Base-by-base conservation (phyloP, 1,284 basidiomycete genomes). In the Tylopilus orsonianus region DNA sequence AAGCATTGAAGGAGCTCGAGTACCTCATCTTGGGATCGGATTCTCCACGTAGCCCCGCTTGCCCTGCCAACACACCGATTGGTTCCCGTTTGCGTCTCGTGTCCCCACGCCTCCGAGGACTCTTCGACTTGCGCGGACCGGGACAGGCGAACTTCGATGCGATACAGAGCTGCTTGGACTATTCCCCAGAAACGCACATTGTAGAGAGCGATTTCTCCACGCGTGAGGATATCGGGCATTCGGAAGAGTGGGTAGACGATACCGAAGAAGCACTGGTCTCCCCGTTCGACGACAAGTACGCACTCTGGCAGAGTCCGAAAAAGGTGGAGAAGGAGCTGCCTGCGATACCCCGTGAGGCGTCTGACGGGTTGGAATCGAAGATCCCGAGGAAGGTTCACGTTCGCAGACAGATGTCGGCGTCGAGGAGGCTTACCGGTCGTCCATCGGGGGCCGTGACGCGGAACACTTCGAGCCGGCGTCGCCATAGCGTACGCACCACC, bases 81-180 rank as follows among this genome's bases (percentile, higher is more conserved):
- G 22, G 33, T 34, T 39, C 58, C 40, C 58, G 56, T 16, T 24
- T 57, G 18, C 43, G 41, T n/a, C 20, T 43, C 12, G 30, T 52
- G 12, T 54, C 64, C 7, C 64, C 62, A 23, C 62, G 66, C 22
- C 64, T 65, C 36, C 62, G 53, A 9, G 65, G 66, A 12, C 59
- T 64, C 44, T 68, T 67, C 29, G 66, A 65, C 33, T 19, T 64
- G 13, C 58, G 26, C 14, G 62, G 64, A 16, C 62, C 62, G 2
- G 61, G 64, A 5, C 54, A 52, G 22, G 44, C 35, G 23, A 64
- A 64, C 40, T 27, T 50, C 26, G 53, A 65, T 36, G 40, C 53
- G 7, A 51, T 43, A 13, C 66, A 67, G 30, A 67, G 41, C 16
- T 47, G 54, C 23, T 29, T 59, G 1, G 65, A 64, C 26, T 64